Percentiles rank a stretch among this genome's conserved stretches.
Evolutionary conservation across 2,329 filamentous ascomycete species (phyloP).

Genomic region (Calonectria pteridis): DNA sequence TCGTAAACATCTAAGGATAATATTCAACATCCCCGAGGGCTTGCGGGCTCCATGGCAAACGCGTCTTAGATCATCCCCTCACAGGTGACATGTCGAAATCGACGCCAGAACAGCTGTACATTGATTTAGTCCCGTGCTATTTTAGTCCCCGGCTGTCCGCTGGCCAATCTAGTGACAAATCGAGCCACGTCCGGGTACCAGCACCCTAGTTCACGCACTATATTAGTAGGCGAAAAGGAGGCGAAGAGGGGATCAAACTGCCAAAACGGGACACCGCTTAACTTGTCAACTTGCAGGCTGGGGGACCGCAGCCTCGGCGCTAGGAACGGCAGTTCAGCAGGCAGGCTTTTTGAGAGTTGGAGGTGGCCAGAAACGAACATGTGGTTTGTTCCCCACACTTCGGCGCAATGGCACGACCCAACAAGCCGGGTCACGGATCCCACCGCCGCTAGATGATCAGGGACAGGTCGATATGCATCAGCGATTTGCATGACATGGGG

Average conservation of each 20-base stretch:
- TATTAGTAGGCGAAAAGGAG: not conserved
- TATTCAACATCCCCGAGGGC: too few species aligned
- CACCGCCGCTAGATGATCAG: not conserved
- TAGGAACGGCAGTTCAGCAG: not conserved
- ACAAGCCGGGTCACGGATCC: not conserved
- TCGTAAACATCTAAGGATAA: not conserved
- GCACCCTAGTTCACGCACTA: not conserved
- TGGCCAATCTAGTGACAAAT: constrained; percentile 1
- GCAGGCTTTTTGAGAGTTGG: not conserved
- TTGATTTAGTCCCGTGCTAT: not conserved
- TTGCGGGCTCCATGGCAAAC: constrained; percentile 9
- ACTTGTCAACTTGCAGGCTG: not conserved
- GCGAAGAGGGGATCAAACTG: not conserved
- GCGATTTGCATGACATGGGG: not conserved
- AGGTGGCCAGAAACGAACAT: not conserved
- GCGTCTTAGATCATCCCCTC: not conserved
- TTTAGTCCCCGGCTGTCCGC: not conserved
- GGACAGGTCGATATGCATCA: not conserved
- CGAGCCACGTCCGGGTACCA: not conserved
- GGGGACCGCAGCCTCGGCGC: not conserved
- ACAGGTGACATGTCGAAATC: constrained; percentile 2
- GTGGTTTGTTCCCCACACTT: not conserved
- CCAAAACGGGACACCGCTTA: constrained; percentile 6
- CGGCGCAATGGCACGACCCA: not conserved
- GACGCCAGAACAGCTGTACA: not conserved